Conservation (phyloP, 805 yeast species). For the Yamadazyma sp. region DNA sequence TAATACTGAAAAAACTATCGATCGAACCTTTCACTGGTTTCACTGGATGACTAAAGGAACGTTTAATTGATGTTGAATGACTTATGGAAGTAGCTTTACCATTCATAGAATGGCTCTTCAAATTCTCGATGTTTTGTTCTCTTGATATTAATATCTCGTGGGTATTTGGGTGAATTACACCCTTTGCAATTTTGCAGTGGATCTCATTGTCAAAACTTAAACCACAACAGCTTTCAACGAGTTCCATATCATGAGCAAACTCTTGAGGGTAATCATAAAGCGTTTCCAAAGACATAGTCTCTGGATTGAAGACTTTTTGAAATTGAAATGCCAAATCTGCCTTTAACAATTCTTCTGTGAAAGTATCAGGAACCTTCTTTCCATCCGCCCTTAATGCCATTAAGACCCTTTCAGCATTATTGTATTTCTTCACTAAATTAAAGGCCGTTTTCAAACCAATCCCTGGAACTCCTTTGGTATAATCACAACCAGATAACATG, state of each 20-base stretch:
- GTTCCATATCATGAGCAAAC: constrained; percentile 40
- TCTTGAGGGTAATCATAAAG: constrained; percentile 54
- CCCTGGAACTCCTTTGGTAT: constrained; percentile 79
- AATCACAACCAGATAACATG: constrained; percentile 94
- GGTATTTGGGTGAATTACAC: constrained; percentile 64
- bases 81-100: constrained; percentile 1
- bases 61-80: neutral
- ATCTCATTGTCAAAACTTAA: constrained; percentile 35
- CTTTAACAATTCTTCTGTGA: constrained; percentile 54
- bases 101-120: constrained; percentile 18
- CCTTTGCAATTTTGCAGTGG: constrained; percentile 59
- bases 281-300: constrained; percentile 44
- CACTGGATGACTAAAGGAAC: neutral
- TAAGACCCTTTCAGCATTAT: constrained; percentile 54
- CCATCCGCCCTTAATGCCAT: constrained; percentile 59
- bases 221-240: constrained; percentile 46
- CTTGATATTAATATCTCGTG: constrained; percentile 46
- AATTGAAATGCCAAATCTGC: constrained; percentile 80
- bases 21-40: constrained; percentile 3
- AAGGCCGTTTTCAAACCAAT: constrained; percentile 81
- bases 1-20: constrained; percentile 9
- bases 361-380: constrained; percentile 55
- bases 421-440: constrained; percentile 48
- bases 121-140: constrained; percentile 32
- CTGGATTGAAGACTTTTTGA: constrained; percentile 84